A percentile compares a stretch with the other conserved stretches of the same genome.
Evolutionary conservation across 78 protist genomes (phyloP).

Genomic region (Anaeramoeba flamelloides): DNA sequence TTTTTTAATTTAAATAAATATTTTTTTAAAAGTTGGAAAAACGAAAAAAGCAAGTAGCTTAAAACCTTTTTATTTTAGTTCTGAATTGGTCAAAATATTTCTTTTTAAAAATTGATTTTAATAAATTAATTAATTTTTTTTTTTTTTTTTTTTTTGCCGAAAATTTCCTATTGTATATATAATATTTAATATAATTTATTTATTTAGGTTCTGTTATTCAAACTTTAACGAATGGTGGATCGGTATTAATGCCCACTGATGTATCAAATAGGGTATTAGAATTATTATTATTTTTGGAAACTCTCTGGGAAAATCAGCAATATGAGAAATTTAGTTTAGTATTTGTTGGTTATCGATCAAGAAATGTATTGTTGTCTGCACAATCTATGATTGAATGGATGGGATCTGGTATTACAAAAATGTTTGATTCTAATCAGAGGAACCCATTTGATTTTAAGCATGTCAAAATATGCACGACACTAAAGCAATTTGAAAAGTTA

Average conservation of each 20-base stretch:
- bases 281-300: slow-evolving; percentile 29
- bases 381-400: slow-evolving; percentile 55
- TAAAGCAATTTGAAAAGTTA: background rate
- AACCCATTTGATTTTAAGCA: slow-evolving; percentile 7
- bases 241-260: slow-evolving; percentile 54
- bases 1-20: too few species aligned
- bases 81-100: too few species aligned
- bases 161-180: too few species aligned
- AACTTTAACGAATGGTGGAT: slow-evolving; percentile 49
- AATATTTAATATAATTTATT: too few species aligned
- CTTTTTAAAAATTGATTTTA: too few species aligned
- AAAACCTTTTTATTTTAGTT: too few species aligned
- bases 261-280: slow-evolving; percentile 55
- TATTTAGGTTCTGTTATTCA: slow-evolving; percentile 8
- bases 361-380: slow-evolving; percentile 37
- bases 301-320: slow-evolving; percentile 26
- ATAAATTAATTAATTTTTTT: too few species aligned
- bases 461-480: background rate
- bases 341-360: slow-evolving; percentile 20
- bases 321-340: slow-evolving; percentile 23
- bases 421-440: too few species aligned
- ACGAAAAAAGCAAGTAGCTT: too few species aligned
- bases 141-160: too few species aligned
- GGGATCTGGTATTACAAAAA: slow-evolving; percentile 14
- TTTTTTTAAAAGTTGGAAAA: too few species aligned